Evolutionary conservation across 768 basidiomycete species (phyloP), one percentile per base, ranked within the genome.

Genomic region (Lyophyllum atratum): DNA sequence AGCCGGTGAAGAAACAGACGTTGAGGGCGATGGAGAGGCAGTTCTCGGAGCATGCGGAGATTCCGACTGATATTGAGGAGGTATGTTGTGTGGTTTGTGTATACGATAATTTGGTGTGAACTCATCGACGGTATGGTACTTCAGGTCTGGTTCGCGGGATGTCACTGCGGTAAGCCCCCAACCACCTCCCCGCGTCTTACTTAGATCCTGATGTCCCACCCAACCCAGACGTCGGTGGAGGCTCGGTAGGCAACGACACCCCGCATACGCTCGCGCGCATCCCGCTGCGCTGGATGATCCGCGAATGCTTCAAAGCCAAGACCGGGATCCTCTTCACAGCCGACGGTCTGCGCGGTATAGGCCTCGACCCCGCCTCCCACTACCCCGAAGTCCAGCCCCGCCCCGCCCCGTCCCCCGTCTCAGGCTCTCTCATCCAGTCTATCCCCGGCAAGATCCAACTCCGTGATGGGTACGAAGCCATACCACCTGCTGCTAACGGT

Each of bases 261-360:
- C 37, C 54, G 1, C 67, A 70, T 14, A 68, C 66, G 10, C 72
- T 81, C 6, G 70, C 78, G 1, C 71, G 73, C 45, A 75, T 79
- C 17, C 63, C 79, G 0, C 67, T 81, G 3, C 70, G 74, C 3
- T 81, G 85, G 84, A 84, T 85, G 82, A 68, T 85, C 58, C 79
- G 84, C 50, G 76, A 85, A 58, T 78, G 74, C 60, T 80, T 84
- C 71, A 67, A 70, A 24, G 53, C 73, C 3, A 60, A 78, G 0
- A 73, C 76, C 2, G 80, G 80, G 1, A 81, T 84, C 19, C 12
- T 49, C 10, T 56, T 56, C 55, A 43, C 33, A 29, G 28, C 46
- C n/a, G 48, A 56, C 15, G 55, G 48, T 8, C 19, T 56, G 17
- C 34, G 48, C 6, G 11, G 12, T 15, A 12, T 50, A 14, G 55